Conservation (phyloP, 1,284 basidiomycete genomes). For the Leucoagaricus sp. region DNA sequence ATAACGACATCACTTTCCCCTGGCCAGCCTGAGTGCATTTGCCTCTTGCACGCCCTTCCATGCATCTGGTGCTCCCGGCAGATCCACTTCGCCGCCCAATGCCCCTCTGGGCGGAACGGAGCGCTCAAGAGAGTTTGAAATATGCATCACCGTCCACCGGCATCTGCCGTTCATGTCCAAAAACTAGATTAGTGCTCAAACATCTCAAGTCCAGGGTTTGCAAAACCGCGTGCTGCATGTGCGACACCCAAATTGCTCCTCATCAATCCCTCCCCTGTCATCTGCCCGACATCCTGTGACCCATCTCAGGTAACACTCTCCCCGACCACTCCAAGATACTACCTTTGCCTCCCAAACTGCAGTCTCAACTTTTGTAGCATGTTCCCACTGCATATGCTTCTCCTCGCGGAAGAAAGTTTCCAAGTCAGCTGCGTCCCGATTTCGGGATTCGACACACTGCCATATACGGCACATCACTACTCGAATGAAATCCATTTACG, state of each 20-base stretch:
- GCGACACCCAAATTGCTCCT: neutral
- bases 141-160: neutral
- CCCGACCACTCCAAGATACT: neutral
- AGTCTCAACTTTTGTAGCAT: constrained; percentile 1
- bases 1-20: constrained; percentile 6
- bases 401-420: constrained; percentile 8
- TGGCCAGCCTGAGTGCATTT: neutral
- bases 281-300: neutral
- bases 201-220: neutral
- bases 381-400: constrained; percentile 9
- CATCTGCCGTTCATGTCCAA: neutral
- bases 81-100: neutral
- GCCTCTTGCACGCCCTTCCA: neutral
- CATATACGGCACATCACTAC: constrained; percentile 5
- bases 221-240: constrained; percentile 3
- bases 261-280: neutral
- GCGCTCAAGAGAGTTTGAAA: constrained; percentile 4
- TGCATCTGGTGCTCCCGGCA: neutral
- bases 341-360: neutral
- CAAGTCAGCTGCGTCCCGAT: constrained; percentile 15
- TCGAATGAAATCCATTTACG: neutral
- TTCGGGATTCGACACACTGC: constrained; percentile 12
- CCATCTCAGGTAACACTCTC: neutral
- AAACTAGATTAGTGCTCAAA: constrained; percentile 1
- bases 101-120: constrained; percentile 2